Evolutionary conservation across 2,329 filamentous ascomycete genomes (phyloP).

Genomic region (Rutstroemia sp.): DNA sequence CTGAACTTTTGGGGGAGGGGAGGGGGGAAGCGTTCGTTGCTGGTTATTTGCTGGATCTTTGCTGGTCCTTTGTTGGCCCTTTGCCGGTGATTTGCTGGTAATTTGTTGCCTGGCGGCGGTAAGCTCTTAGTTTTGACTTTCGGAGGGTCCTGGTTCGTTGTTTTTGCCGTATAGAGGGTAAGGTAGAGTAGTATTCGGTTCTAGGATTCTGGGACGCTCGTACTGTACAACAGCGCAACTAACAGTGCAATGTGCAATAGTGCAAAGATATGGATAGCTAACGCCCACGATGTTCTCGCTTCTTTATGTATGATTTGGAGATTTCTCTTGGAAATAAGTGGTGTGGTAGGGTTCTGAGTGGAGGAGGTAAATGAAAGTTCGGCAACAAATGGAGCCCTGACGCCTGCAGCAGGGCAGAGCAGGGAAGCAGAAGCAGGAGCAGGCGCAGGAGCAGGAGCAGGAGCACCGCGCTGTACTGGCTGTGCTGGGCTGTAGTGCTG

Average conservation of each 20-base stretch:
- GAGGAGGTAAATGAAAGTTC: not conserved
- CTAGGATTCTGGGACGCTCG: no score
- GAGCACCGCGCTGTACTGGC: no score
- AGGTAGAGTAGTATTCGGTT: not conserved
- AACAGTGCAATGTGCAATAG: not conserved
- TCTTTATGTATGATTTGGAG: not conserved
- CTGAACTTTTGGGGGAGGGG: no score
- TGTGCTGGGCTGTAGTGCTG: no score
- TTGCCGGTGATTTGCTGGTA: not conserved
- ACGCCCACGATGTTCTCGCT: not conserved
- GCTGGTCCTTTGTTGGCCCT: no score
- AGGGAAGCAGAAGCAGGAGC: no score
- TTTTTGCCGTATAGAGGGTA: not conserved
- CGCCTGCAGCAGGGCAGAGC: not conserved
- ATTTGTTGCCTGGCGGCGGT: slow-evolving; percentile 3
- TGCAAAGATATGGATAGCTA: not conserved
- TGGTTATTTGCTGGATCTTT: not conserved
- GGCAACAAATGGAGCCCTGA: not conserved
- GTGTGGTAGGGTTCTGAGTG: not conserved
- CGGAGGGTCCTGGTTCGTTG: not conserved
- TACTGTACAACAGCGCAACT: no score
- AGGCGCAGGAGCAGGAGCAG: no score
- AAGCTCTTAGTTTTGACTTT: slow-evolving; percentile 5
- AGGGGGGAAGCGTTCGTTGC: not conserved
- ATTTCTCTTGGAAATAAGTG: not conserved